phyloP scores from a whole-genome alignment of 805 yeast species.

The Groenewaldozyma tartarivorans region DNA sequence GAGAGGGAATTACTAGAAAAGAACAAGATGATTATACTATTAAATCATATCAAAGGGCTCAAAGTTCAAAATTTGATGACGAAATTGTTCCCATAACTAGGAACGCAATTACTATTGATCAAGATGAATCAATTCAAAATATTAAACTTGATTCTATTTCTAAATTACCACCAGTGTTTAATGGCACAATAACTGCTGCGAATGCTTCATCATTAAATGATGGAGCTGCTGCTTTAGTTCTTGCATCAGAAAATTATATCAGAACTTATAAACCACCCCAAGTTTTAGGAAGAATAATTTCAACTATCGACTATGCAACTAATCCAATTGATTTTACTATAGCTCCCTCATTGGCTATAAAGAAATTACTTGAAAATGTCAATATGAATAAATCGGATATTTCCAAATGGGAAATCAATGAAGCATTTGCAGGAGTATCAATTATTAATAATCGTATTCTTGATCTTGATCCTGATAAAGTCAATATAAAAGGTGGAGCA shows the following conservation, averaged over 20 bases:
- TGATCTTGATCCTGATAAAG: conserved; percentile 54
- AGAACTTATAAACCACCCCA: conserved; percentile 58
- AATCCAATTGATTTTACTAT: conserved; percentile 87
- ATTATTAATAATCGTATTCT: conserved; percentile 69
- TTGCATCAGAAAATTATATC: conserved; percentile 72
- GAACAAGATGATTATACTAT: conserved; percentile 81
- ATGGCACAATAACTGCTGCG: conserved; percentile 94
- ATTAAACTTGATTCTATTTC: conserved; percentile 63
- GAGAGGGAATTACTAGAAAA: conserved; percentile 64
- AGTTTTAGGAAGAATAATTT: conserved; percentile 63
- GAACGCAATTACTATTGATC: conserved; percentile 62
- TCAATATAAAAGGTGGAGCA: conserved; percentile 92
- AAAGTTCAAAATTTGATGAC: conserved; percentile 57
- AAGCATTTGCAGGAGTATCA: conserved; percentile 95
- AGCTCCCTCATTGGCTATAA: conserved; percentile 89
- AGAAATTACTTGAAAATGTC: conserved; percentile 83
- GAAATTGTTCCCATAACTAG: conserved; percentile 70
- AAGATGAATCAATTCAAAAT: conserved; percentile 71
- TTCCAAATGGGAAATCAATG: conserved; percentile 85
- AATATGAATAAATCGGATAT: conserved; percentile 52
- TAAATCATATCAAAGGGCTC: conserved; percentile 72
- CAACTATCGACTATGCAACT: conserved; percentile 97
- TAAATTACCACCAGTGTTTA: conserved; percentile 81
- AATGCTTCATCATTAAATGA: conserved; percentile 91
- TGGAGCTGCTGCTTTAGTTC: conserved; percentile 88